Evolutionary conservation across 805 yeast genomes (phyloP).

Genomic region (Saccharomycopsis lassenensis): DNA sequence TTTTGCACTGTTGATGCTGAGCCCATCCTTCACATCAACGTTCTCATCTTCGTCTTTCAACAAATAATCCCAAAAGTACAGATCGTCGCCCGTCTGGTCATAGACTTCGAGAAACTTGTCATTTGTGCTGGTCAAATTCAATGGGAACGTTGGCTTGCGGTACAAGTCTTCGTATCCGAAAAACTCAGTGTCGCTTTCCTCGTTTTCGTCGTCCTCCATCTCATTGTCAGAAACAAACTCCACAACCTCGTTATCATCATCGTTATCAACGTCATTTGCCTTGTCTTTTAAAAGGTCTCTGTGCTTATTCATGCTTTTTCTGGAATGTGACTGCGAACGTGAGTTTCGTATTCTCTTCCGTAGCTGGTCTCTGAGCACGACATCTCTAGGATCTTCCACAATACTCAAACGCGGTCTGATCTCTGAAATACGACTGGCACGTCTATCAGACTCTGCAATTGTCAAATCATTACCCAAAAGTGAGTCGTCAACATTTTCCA

Average conservation of each 20-base stretch:
- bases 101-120: conserved; percentile 19
- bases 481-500: neutral
- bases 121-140: conserved; percentile 17
- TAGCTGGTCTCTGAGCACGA: conserved; percentile 8
- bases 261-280: conserved; percentile 5
- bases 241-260: conserved; percentile 22
- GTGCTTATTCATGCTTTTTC: neutral
- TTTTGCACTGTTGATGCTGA: no score
- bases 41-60: no score
- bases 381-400: conserved; percentile 16
- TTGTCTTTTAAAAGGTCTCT: no score
- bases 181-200: conserved; percentile 20
- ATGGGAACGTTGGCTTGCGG: conserved; percentile 19
- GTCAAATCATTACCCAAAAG: neutral
- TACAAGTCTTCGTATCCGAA: conserved; percentile 20
- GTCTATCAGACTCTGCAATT: neutral
- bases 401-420: conserved; percentile 13
- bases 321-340: neutral
- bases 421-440: neutral
- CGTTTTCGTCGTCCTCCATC: conserved; percentile 21
- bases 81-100: conserved; percentile 45
- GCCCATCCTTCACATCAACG: no score
- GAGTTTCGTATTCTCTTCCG: conserved; percentile 1
- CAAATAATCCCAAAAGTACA: conserved; percentile 66
- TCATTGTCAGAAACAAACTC: conserved; percentile 27